Conservation (phyloP, 1,284 basidiomycete genomes). For the Leccinum subrobustum region DNA sequence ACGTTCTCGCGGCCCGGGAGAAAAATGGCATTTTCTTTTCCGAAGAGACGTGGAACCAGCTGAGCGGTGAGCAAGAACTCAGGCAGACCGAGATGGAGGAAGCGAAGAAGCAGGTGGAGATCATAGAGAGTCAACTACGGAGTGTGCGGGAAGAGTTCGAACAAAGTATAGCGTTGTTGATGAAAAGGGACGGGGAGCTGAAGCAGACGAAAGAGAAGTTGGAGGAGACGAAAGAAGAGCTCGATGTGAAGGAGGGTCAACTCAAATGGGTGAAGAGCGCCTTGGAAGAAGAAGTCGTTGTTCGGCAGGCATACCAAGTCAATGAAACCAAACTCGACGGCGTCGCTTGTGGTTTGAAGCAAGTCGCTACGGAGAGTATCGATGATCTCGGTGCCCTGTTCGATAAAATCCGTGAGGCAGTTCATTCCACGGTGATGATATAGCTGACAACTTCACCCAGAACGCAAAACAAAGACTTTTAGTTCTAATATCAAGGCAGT, state of each 20-base stretch:
- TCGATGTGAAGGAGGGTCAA: conserved; percentile 54
- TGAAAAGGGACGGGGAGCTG: conserved; percentile 74
- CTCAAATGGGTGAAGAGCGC: conserved; percentile 54
- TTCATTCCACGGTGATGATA: background rate
- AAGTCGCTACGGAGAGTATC: conserved; percentile 66
- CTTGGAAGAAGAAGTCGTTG: conserved; percentile 74
- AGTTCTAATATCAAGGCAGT: conserved; percentile 67
- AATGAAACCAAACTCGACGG: conserved; percentile 73
- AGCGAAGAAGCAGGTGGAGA: conserved; percentile 77
- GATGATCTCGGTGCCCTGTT: conserved; percentile 75
- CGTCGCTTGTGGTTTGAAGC: conserved; percentile 70
- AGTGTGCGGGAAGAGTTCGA: conserved; percentile 89
- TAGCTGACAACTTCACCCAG: conserved; percentile 39
- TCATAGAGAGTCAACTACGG: conserved; percentile 79
- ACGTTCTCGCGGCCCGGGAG: conserved; percentile 86
- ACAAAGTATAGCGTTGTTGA: conserved; percentile 76
- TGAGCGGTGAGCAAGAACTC: conserved; percentile 75
- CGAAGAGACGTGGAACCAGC: conserved; percentile 84
- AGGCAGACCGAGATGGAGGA: conserved; percentile 77
- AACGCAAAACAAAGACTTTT: conserved; percentile 72
- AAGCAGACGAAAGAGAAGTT: conserved; percentile 62
- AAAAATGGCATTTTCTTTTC: conserved; percentile 95
- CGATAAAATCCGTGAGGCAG: conserved; percentile 76
- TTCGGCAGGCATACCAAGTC: conserved; percentile 73
- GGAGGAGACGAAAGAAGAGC: conserved; percentile 50